Percentiles rank a stretch among this genome's conserved stretches.
Evolutionary conservation across 352 stramenopile species (phyloP).

Genomic region (Globisporangium polare): DNA sequence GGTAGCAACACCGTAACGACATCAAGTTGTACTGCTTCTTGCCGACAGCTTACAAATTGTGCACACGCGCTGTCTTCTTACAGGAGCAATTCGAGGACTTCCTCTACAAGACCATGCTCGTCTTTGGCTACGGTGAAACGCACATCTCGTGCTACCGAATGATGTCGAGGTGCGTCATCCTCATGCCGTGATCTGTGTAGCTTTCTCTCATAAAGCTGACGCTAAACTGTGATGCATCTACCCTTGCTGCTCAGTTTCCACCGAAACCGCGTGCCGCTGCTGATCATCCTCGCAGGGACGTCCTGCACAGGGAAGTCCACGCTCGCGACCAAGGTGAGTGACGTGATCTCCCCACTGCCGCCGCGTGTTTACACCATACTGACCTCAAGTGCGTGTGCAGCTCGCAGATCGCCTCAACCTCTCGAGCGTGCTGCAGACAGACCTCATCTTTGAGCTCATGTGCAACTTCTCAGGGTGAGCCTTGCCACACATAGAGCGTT

Average conservation of each 20-base stretch:
- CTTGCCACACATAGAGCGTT: not conserved
- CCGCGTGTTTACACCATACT: not conserved
- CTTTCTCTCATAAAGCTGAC: not conserved
- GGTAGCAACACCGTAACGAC: constrained; percentile 15
- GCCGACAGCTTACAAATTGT: too few species aligned
- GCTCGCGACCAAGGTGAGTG: constrained; percentile 74
- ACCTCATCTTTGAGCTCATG: constrained; percentile 89
- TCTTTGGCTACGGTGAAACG: constrained; percentile 82
- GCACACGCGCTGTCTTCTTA: not conserved
- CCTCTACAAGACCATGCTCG: constrained; percentile 88
- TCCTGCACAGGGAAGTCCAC: constrained; percentile 85
- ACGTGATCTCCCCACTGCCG: not conserved
- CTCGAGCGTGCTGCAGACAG: constrained; percentile 82
- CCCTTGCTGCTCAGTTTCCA: constrained; percentile 51
- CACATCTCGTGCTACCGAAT: constrained; percentile 86
- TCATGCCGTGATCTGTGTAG: too few species aligned
- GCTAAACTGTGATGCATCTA: not conserved
- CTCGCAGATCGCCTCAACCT: constrained; percentile 83
- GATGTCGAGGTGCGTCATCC: constrained; percentile 68
- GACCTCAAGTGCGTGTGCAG: constrained; percentile 20
- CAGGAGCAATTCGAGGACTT: constrained; percentile 89
- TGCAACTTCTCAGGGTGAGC: constrained; percentile 85
- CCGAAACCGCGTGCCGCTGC: constrained; percentile 73
- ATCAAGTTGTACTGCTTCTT: not conserved
- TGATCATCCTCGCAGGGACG: constrained; percentile 83